phyloP scores from a whole-genome alignment of 306 rosid genomes.

The Mimosa pudica region DNA sequence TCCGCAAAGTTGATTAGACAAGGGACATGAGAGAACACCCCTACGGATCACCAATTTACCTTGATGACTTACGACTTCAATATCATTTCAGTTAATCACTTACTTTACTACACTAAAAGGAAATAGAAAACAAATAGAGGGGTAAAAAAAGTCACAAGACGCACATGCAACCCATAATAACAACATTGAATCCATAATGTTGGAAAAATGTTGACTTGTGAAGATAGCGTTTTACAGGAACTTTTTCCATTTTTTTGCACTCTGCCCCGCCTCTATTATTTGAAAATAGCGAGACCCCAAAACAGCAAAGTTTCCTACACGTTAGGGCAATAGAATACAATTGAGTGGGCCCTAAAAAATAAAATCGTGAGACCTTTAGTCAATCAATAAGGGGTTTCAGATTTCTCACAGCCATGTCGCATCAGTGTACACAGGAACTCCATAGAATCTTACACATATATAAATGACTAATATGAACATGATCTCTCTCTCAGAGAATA shows the following conservation, averaged over 20 bases:
- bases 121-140: not conserved
- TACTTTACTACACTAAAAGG: too few species aligned
- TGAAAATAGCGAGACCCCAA: slow-evolving; percentile 44
- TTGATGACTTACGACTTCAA: too few species aligned
- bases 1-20: too few species aligned
- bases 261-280: slow-evolving; percentile 44
- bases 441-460: not conserved
- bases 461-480: not conserved
- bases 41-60: too few species aligned
- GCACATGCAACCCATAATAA: slow-evolving; percentile 63
- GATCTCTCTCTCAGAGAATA: not conserved
- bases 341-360: slow-evolving; percentile 43
- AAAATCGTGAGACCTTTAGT: not conserved
- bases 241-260: not conserved
- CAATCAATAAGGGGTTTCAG: not conserved
- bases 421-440: slow-evolving; percentile 15
- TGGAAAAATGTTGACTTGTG: slow-evolving; percentile 36
- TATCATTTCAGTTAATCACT: too few species aligned
- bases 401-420: slow-evolving; percentile 40
- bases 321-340: slow-evolving; percentile 7
- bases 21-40: too few species aligned
- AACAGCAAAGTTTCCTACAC: slow-evolving; percentile 15
- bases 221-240: slow-evolving; percentile 16
- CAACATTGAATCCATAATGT: slow-evolving; percentile 39
- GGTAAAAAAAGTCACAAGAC: slow-evolving; percentile 35